Conservation (phyloP, 768 basidiomycete species). For the Guyanaporus albipodus region DNA sequence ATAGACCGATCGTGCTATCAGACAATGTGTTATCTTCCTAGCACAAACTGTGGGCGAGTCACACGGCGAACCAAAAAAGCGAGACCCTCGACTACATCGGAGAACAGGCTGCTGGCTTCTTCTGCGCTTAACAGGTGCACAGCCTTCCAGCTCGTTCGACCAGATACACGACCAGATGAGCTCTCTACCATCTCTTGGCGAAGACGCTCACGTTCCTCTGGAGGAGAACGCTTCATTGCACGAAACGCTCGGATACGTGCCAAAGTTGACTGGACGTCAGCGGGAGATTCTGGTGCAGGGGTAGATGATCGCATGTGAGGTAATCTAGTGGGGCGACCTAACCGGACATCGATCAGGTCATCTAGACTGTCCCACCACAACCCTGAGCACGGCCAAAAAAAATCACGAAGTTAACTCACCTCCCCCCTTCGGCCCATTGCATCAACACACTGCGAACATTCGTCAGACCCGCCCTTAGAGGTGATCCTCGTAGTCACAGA, state of each 20-base stretch:
- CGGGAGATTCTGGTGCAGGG: constrained; percentile 21
- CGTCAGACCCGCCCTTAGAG: neutral
- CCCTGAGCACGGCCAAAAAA: neutral
- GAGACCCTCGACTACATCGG: constrained; percentile 82
- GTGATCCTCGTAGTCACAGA: neutral
- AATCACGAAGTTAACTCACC: constrained; percentile 30
- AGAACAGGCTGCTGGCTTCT: constrained; percentile 77
- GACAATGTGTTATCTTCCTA: constrained; percentile 6
- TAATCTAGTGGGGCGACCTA: constrained; percentile 50
- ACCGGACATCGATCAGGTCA: constrained; percentile 78
- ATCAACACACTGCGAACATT: constrained; percentile 61
- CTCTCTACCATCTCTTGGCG: constrained; percentile 46
- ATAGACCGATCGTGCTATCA: constrained; percentile 76
- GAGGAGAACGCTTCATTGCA: constrained; percentile 59
- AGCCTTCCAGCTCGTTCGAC: constrained; percentile 52
- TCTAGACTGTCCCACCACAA: constrained; percentile 49
- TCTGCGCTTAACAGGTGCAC: constrained; percentile 83
- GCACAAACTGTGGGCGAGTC: neutral
- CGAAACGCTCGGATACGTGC: constrained; percentile 76
- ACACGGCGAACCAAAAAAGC: constrained; percentile 74
- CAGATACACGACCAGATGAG: constrained; percentile 19
- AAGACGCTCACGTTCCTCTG: constrained; percentile 60
- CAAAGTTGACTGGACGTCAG: constrained; percentile 51
- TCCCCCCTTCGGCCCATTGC: constrained; percentile 92
- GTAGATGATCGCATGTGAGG: constrained; percentile 40